Conservation (phyloP, 2,329 filamentous ascomycete species). For the Ascocoryne sarcoides region DNA sequence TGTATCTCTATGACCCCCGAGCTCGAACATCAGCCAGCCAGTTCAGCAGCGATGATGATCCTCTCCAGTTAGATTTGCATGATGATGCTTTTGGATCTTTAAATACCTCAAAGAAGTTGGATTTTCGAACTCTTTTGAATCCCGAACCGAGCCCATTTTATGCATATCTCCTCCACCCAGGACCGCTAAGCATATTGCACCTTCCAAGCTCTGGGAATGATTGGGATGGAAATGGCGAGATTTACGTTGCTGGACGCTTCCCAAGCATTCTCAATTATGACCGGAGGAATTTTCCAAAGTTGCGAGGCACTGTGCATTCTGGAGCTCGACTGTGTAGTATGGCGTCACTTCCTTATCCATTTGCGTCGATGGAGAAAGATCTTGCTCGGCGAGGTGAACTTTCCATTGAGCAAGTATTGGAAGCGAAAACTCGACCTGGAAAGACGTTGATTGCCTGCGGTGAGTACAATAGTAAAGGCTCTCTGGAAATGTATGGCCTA, state of each 20-base stretch:
- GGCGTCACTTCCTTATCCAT: slow-evolving; percentile 58
- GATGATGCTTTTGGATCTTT: slow-evolving; percentile 21
- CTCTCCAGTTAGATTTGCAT: slow-evolving; percentile 20
- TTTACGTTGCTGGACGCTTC: slow-evolving; percentile 84
- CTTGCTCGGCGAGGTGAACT: slow-evolving; percentile 46
- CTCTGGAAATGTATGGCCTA: slow-evolving; percentile 75
- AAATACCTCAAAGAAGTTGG: slow-evolving; percentile 14
- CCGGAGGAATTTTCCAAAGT: slow-evolving; percentile 70
- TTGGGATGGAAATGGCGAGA: slow-evolving; percentile 51
- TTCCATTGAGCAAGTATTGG: slow-evolving; percentile 43
- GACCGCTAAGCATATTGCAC: slow-evolving; percentile 75
- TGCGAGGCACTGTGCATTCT: slow-evolving; percentile 73
- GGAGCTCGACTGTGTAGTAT: slow-evolving; percentile 72
- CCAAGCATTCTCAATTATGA: slow-evolving; percentile 86
- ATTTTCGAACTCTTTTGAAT: slow-evolving; percentile 27
- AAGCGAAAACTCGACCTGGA: slow-evolving; percentile 44
- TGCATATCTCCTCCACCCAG: slow-evolving; percentile 69
- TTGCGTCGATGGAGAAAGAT: slow-evolving; percentile 53
- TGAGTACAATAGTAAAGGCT: slow-evolving; percentile 86
- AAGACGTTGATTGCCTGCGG: slow-evolving; percentile 73
- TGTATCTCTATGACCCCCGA: slow-evolving; percentile 77
- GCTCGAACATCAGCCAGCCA: slow-evolving; percentile 25
- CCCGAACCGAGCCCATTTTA: slow-evolving; percentile 48
- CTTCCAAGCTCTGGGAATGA: slow-evolving; percentile 44
- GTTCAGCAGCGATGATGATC: slow-evolving; percentile 11